Conservation (phyloP, 345 rosid genomes). For the Garcia nutans region DNA sequence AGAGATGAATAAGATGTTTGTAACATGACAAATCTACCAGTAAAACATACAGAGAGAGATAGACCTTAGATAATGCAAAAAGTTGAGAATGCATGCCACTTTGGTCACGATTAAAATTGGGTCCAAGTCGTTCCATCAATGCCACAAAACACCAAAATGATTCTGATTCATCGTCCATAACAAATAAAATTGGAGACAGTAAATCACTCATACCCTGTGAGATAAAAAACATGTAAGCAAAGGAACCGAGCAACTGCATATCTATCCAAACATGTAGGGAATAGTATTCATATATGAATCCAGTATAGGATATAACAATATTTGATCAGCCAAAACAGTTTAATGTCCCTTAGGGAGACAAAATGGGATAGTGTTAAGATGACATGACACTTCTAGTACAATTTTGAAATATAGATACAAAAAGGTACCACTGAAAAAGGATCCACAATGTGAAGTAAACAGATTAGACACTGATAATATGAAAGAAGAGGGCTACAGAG, state of each 20-base stretch:
- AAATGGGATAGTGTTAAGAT: neutral
- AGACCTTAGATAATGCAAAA: conserved; percentile 90
- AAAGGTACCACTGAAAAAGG: neutral
- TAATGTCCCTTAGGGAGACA: neutral
- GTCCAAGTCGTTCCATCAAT: conserved; percentile 95
- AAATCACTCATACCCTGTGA: conserved; percentile 96
- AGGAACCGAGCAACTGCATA: neutral
- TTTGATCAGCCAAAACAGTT: neutral
- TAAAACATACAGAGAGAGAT: conserved; percentile 11
- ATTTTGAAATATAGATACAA: neutral
- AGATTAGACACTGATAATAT: neutral
- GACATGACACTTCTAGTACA: neutral
- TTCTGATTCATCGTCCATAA: conserved; percentile 84
- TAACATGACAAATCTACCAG: neutral
- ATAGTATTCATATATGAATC: too few species aligned
- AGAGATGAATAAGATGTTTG: neutral
- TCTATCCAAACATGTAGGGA: neutral
- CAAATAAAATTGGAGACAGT: conserved; percentile 85
- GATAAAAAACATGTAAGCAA: conserved; percentile 8
- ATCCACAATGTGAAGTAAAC: neutral
- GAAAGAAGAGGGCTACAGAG: neutral
- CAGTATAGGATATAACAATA: neutral
- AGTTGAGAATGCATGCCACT: conserved; percentile 99
- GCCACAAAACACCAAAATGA: conserved; percentile 98
- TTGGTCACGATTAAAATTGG: conserved; percentile 96